phyloP scores from a whole-genome alignment of 2,329 filamentous ascomycete species.

The Microdochium trichocladiopsis region DNA sequence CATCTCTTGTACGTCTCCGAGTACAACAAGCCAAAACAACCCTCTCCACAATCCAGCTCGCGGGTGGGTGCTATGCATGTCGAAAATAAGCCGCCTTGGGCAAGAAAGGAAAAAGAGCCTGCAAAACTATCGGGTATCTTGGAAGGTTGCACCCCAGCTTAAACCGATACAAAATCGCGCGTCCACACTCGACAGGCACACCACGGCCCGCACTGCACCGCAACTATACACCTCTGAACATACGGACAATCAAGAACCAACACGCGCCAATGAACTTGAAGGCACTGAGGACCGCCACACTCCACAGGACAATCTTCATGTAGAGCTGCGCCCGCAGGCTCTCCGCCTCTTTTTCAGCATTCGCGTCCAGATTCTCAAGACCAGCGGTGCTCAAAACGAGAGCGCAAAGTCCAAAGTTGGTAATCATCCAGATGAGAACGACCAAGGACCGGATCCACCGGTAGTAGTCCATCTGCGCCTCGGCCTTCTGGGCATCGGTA shows the following conservation, averaged over 20 bases:
- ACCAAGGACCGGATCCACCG: slow-evolving; percentile 89
- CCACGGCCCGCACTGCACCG: too few relatives aligned
- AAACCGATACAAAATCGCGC: background rate
- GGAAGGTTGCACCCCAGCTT: too few relatives aligned
- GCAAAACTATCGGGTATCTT: too few relatives aligned
- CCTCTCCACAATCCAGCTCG: too few relatives aligned
- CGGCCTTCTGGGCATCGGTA: slow-evolving; percentile 48
- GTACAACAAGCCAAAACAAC: too few relatives aligned
- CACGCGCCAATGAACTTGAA: slow-evolving; percentile 84
- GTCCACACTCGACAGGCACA: background rate
- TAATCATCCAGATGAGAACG: slow-evolving; percentile 93
- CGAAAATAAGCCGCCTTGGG: too few relatives aligned
- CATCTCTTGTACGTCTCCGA: too few relatives aligned
- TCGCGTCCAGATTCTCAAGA: slow-evolving; percentile 56
- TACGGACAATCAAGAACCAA: slow-evolving; percentile 86
- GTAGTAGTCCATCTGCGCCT: slow-evolving; percentile 97
- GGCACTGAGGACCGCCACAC: slow-evolving; percentile 72
- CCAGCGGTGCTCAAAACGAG: slow-evolving; percentile 83
- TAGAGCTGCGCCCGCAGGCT: slow-evolving; percentile 67
- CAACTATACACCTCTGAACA: slow-evolving; percentile 65
- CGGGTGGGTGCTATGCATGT: too few relatives aligned
- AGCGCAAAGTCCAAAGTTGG: slow-evolving; percentile 82
- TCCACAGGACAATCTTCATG: slow-evolving; percentile 82
- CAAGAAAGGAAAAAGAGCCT: too few relatives aligned
- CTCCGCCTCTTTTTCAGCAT: slow-evolving; percentile 34